Base-by-base conservation (phyloP, 228 moss, liverwort and hornwort species). In the Sphagnum magellanicum region DNA sequence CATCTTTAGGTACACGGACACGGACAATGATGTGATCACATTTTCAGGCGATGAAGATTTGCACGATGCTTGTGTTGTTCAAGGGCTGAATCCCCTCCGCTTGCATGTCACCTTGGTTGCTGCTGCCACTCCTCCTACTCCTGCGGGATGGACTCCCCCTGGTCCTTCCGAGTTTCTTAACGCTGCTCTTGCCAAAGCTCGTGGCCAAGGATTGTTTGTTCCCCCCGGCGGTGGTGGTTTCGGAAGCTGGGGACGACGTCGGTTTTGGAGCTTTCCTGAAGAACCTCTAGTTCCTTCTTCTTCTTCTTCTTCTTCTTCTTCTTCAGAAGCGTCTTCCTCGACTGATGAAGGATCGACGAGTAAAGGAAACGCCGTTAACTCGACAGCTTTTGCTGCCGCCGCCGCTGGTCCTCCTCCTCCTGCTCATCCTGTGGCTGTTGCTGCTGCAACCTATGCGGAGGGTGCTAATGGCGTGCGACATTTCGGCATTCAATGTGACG, bases 401-500 rank as follows among this genome's bases (percentile, higher is more conserved):
- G 32, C 32, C 3, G 32, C 32, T 32, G 32, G 32, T 32, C 32
- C 32, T 32, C 32, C 32, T 32, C 32, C 32, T 32, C 32, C 32
- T 53, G 76, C 14, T 15, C 6, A 50, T 10, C 50, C 6, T 9
- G 59, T 51, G 52, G 16, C 60, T 48, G 5, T 59, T 49, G 72
- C 5, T 60, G 46, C 10, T 5, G 9, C 75, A 10, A 65, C 76
- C 52, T 73, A 76, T 51, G 12, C 14, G 0, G 80, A 75, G 73
- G 81, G 76, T 47, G 67, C 53, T 4, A 53, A 8, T 59, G 66
- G 76, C n/a, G 76, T 86, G 5, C 74, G 74, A 66, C 95, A 95
- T 67, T 74, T 70, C 10, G 84, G 88, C 69, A 90, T 95, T 4
- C 83, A 89, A 82, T 95, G 95, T 55, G 95, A 95, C 71, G 74